phyloP scores from a whole-genome alignment of 2,329 filamentous ascomycete species.

The Byssoonygena ceratinophila region DNA sequence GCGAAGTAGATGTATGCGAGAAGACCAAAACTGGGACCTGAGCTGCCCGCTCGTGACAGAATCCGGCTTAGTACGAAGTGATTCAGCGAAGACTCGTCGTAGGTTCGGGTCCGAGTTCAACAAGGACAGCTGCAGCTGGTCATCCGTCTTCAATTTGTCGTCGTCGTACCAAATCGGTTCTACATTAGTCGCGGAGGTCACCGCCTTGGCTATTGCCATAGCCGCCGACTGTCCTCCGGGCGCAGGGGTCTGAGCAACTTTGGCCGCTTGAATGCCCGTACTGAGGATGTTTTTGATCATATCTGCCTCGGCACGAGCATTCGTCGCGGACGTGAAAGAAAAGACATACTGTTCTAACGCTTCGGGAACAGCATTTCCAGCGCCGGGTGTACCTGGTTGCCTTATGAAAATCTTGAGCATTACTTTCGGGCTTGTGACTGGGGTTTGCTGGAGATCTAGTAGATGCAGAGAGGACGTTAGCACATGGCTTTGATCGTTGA shows the following conservation, averaged over 20 bases:
- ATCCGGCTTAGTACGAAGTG: conserved; percentile 70
- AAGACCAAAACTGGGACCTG: conserved; percentile 89
- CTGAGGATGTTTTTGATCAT: conserved; percentile 73
- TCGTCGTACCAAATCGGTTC: conserved; percentile 69
- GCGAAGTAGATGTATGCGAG: conserved; percentile 71
- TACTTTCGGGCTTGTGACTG: conserved; percentile 74
- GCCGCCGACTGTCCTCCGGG: conserved; percentile 50
- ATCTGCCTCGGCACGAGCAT: conserved; percentile 74
- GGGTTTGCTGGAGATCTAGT: conserved; percentile 85
- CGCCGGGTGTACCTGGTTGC: conserved; percentile 45
- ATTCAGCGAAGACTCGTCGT: conserved; percentile 77
- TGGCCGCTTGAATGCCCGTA: conserved; percentile 59
- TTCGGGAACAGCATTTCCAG: conserved; percentile 21
- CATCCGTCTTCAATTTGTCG: conserved; percentile 61
- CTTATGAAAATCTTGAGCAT: conserved; percentile 88
- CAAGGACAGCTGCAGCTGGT: conserved; percentile 75
- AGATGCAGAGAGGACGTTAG: neutral
- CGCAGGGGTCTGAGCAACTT: conserved; percentile 32
- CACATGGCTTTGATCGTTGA: neutral
- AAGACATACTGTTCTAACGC: conserved; percentile 65
- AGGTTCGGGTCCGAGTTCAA: conserved; percentile 68
- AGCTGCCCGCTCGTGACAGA: conserved; percentile 71
- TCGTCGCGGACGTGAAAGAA: conserved; percentile 67
- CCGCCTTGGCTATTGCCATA: conserved; percentile 67
- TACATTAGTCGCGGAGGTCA: conserved; percentile 39